These are phyloP conservation scores for Pyronema omphalodes DNA, from an alignment of 495 filamentous ascomycete species.

Conservation along the genomic window DNA sequence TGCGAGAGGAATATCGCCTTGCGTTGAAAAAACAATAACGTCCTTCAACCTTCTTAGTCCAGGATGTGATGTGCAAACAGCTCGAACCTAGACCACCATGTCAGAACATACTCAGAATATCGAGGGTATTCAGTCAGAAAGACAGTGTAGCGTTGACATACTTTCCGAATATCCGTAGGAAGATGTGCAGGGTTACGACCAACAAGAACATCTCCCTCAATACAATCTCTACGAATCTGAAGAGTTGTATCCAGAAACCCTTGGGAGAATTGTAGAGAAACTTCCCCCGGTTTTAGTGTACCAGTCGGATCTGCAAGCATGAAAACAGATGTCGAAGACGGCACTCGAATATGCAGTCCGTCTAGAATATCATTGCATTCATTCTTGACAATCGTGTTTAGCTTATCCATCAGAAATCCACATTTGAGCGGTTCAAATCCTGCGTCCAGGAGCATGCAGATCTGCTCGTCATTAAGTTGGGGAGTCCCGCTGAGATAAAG, in stretches of 20 bases:
- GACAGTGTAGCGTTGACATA: constrained; percentile 11
- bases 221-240: constrained; percentile 28
- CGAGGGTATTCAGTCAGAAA: not conserved
- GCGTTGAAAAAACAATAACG: constrained; percentile 66
- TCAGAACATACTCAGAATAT: not conserved
- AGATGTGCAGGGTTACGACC: constrained; percentile 68
- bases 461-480: constrained; percentile 30
- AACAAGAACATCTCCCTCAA: constrained; percentile 51
- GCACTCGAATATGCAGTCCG: constrained; percentile 52
- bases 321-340: constrained; percentile 53
- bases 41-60: constrained; percentile 60
- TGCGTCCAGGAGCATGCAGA: constrained; percentile 37
- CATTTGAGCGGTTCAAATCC: constrained; percentile 25
- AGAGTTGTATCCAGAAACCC: constrained; percentile 39
- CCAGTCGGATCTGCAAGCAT: constrained; percentile 67
- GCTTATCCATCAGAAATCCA: constrained; percentile 38
- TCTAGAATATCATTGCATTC: constrained; percentile 39
- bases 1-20: constrained; percentile 52
- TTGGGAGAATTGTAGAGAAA: constrained; percentile 63
- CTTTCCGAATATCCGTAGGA: constrained; percentile 66
- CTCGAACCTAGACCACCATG: constrained; percentile 26
- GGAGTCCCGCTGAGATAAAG: constrained; percentile 33
- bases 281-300: constrained; percentile 50
- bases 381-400: constrained; percentile 35
- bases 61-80: constrained; percentile 26